Percentiles rank a stretch among this genome's conserved stretches.
Conservation (phyloP, 2,329 filamentous ascomycete species). For the Knoxdaviesia capensis region DNA sequence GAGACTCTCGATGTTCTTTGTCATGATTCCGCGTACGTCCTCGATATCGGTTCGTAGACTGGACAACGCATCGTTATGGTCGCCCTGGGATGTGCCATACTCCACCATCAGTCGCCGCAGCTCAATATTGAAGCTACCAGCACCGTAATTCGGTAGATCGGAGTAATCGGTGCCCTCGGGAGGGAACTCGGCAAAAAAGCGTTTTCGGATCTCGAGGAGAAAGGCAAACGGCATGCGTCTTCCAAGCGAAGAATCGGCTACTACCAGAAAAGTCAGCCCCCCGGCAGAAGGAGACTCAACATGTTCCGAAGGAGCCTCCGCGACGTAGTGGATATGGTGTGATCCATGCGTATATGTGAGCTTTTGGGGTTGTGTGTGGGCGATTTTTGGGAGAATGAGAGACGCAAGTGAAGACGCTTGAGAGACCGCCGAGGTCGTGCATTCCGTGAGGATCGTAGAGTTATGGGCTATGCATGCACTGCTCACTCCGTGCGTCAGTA, state of each 20-base stretch:
- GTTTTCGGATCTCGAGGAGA: conserved; percentile 74
- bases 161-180: conserved; percentile 49
- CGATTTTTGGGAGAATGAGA: conserved; percentile 87
- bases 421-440: conserved; percentile 67
- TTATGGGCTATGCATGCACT: conserved; percentile 91
- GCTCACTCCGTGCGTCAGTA: conserved; percentile 3
- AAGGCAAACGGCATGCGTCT: conserved; percentile 85
- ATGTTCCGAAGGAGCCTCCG: conserved; percentile 56
- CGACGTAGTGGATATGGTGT: conserved; percentile 90
- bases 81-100: conserved; percentile 58
- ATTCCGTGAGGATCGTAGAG: conserved; percentile 81
- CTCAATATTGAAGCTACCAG: conserved; percentile 65
- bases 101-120: conserved; percentile 63
- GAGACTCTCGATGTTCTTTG: conserved; percentile 78
- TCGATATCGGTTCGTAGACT: conserved; percentile 83
- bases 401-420: conserved; percentile 76
- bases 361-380: conserved; percentile 61
- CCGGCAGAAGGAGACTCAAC: conserved; percentile 40
- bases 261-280: conserved; percentile 78
- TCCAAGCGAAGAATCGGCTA: conserved; percentile 62
- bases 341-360: conserved; percentile 84
- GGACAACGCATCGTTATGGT: conserved; percentile 61
- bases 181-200: conserved; percentile 57
- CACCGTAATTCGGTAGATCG: conserved; percentile 72
- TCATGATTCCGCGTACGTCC: conserved; percentile 83